Conservation (phyloP, 2,329 filamentous ascomycete genomes). For the Scedosporium boydii region DNA sequence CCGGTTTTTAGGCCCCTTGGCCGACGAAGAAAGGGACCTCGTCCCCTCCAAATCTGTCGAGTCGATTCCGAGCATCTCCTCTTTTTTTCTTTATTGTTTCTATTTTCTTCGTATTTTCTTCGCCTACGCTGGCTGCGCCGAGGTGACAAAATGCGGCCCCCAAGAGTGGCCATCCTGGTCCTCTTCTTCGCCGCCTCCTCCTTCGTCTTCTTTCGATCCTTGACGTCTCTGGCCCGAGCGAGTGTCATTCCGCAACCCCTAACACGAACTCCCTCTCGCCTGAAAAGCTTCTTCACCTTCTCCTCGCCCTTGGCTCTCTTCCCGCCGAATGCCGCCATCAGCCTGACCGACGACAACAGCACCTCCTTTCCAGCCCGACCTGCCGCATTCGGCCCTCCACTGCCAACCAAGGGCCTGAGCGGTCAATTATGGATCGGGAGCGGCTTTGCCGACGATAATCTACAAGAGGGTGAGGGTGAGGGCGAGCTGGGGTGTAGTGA, state of each 20-base stretch:
- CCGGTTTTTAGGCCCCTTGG: background rate
- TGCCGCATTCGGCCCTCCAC: slow-evolving; percentile 78
- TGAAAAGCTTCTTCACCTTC: slow-evolving; percentile 51
- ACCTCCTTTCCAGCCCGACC: slow-evolving; percentile 92
- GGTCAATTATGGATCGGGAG: slow-evolving; percentile 90
- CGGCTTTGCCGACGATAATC: slow-evolving; percentile 73
- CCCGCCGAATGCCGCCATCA: slow-evolving; percentile 90
- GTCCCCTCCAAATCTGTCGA: background rate
- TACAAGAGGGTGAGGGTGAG: slow-evolving; percentile 55
- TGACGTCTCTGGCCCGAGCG: slow-evolving; percentile 28
- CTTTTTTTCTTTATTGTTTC: slow-evolving; percentile 3
- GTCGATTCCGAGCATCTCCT: slow-evolving; percentile 2
- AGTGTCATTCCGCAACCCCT: slow-evolving; percentile 14
- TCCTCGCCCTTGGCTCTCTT: slow-evolving; percentile 78
- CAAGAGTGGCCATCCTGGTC: slow-evolving; percentile 43
- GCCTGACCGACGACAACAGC: slow-evolving; percentile 93
- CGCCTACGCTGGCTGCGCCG: slow-evolving; percentile 7
- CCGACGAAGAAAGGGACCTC: slow-evolving; percentile 1
- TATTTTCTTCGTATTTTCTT: background rate
- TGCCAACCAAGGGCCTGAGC: slow-evolving; percentile 69
- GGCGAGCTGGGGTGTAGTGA: slow-evolving; percentile 94
- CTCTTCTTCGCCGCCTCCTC: slow-evolving; percentile 44
- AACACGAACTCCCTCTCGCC: slow-evolving; percentile 14
- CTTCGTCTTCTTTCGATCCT: slow-evolving; percentile 44
- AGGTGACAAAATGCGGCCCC: slow-evolving; percentile 38